These are phyloP conservation scores for Penicillium pancosmium DNA, from an alignment of 495 filamentous ascomycete genomes.

Conservation along the genomic window DNA sequence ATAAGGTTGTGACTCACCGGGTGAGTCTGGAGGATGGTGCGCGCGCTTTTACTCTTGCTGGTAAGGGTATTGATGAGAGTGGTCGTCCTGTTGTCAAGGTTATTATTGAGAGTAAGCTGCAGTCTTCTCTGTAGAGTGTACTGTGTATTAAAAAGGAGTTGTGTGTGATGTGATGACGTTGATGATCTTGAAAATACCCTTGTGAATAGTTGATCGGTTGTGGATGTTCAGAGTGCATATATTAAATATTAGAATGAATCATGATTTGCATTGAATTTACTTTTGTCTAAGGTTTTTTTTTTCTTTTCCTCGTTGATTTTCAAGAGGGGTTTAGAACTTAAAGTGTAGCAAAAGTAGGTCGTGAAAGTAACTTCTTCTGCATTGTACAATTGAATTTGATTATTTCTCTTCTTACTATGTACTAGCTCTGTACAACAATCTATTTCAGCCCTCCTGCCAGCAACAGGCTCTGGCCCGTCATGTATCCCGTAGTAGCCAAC, in stretches of 20 bases:
- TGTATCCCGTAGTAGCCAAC: constrained; percentile 69
- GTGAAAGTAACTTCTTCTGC: too few species aligned
- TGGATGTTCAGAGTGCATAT: not conserved
- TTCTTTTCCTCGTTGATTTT: too few species aligned
- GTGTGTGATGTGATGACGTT: constrained; percentile 16
- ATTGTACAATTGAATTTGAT: not conserved
- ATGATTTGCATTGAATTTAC: constrained; percentile 3
- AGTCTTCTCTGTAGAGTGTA: constrained; percentile 1
- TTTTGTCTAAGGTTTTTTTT: too few species aligned
- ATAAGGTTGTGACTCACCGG: constrained; percentile 75
- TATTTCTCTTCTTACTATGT: constrained; percentile 4
- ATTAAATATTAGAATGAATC: constrained; percentile 1
- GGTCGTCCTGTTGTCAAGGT: constrained; percentile 86
- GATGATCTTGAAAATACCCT: constrained; percentile 32
- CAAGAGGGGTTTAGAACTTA: too few species aligned
- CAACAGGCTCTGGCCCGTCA: constrained; percentile 65
- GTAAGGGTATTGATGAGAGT: constrained; percentile 72
- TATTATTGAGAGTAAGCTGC: constrained; percentile 58
- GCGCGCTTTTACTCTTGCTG: constrained; percentile 80
- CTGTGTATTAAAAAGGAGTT: not conserved
- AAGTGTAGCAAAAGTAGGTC: too few species aligned
- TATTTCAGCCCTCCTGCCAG: constrained; percentile 59
- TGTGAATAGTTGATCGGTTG: constrained; percentile 13
- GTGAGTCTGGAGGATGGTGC: constrained; percentile 67
- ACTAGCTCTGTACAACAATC: not conserved